Evolutionary conservation across 495 filamentous ascomycete genomes (phyloP), one percentile per base, ranked within the genome.

Genomic region (Melanomma pulvis-pyrius): DNA sequence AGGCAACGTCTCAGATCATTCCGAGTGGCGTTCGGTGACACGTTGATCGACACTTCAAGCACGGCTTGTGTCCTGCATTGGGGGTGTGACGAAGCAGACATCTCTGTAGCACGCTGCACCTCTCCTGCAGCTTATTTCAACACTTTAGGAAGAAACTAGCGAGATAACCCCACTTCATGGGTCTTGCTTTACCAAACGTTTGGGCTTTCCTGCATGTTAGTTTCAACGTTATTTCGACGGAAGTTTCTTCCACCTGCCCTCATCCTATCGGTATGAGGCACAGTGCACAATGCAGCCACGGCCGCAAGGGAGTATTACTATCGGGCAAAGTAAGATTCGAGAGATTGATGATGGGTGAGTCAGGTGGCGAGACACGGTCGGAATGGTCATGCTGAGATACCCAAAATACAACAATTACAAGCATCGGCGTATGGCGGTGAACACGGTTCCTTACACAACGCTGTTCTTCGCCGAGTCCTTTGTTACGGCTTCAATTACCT

Each of bases 31-130:
- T 57, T 50, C 24, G 32, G 65, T 68, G 58, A 21, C 29, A 68
- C 65, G 29, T 62, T 17, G 52, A 57, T 57, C 25, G 50, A 57
- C 48, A 48, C 32, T 22, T 61, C 29, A 61, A 67, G 62, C 41
- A 53, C 41, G 44, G 62, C 62, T 65, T 67, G 56, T 56, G 47
- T 67, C 63, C 46, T 65, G 55, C 58, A 68, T 61, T 54, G 29
- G n/a, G 26, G 41, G 21, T 54, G 55, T 34, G 13, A 66, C 48
- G 36, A 36, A 59, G 24, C 25, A 46, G 44, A 59, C 55, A 66
- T 21, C 24, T 51, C 5, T 39, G n/a, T 36, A 17, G 2, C 26
- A 46, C 56, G 2, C 24, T 50, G 44, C 54, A 26, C 25, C 25
- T 25, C n/a, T 41, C 41, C 64, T 68, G 50, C 51, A 55, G 32